phyloP scores from a whole-genome alignment of 164 flowering plant genomes.

The Houttuynia cordata region DNA sequence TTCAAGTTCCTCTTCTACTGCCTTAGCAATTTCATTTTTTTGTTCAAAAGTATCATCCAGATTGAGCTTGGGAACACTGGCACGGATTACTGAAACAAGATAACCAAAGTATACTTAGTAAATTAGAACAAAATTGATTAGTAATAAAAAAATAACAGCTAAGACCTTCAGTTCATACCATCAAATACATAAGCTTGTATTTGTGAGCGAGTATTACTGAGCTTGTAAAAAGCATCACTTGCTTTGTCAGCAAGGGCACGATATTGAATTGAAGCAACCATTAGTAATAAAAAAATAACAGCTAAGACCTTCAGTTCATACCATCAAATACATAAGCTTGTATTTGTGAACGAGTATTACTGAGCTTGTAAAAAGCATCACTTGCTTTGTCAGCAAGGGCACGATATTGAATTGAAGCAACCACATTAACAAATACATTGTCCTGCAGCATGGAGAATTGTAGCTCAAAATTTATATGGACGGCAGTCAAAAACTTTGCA shows the following conservation, averaged over 20 bases:
- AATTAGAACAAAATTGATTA: too few species aligned
- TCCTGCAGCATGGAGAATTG: conserved; percentile 31
- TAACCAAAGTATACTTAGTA: neutral
- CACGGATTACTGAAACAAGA: conserved; percentile 43
- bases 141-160: too few species aligned
- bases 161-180: too few species aligned
- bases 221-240: too few species aligned
- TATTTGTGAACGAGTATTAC: conserved; percentile 51
- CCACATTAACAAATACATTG: conserved; percentile 75
- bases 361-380: conserved; percentile 71
- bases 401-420: conserved; percentile 64
- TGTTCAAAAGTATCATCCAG: conserved; percentile 70
- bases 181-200: conserved; percentile 69
- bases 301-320: conserved; percentile 8
- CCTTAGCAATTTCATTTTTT: conserved; percentile 69
- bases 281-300: too few species aligned
- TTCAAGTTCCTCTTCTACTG: conserved; percentile 67
- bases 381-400: conserved; percentile 52
- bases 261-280: conserved; percentile 68
- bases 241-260: too few species aligned
- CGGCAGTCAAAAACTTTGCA: neutral
- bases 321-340: conserved; percentile 85
- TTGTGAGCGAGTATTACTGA: conserved; percentile 49
- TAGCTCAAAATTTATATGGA: neutral
- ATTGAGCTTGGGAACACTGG: conserved; percentile 56